Evolutionary conservation across 1,139 yeast species (phyloP), one percentile per base, ranked within the genome.

Genomic region (Debaryomyces psychrophilus): DNA sequence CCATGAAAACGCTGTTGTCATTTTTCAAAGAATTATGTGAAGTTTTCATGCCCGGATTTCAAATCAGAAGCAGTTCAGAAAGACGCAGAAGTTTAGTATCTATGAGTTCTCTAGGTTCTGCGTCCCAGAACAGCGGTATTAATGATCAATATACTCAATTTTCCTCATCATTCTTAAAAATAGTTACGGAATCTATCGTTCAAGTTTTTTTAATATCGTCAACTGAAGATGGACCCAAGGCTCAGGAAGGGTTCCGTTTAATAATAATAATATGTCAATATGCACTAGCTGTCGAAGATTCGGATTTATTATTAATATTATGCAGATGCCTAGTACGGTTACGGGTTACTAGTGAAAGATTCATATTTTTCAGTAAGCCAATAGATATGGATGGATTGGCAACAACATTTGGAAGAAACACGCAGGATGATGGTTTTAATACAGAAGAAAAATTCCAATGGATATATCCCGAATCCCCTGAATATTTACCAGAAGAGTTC

Each of bases 321-420:
- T 73, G 84, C 15, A 74, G 85, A 44, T 68, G 82, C 15, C 63
- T 87, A 46, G 68, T 79, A 12, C 69, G 92, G 48, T 64, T 86
- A 1, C 68, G 95, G 44, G 72, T 70, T 0, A 79, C 86, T 0
- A 57, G 68, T 4, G 76, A 74, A 29, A 73, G 73, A 11, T 65
- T 62, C 28, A 61, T 85, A 1, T 81, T 72, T 55, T 65, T 86
- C 37, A 69, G 82, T 0, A 69, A 73, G 11, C 87, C 89, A 3
- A 64, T 66, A 1, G 89, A 86, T 56, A 81, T 85, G 74, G 85
- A 81, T 43, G 90, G 90, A 0, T 64, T 86, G 25, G 79, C 90
- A 2, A 77, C 83, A 3, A 77, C 83, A 0, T 72, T 86, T 48
- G 76, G 77, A 7, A 68, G 90, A 53, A 77, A 81, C 51, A 62